These are phyloP conservation scores for Paratinospora sagittata DNA, from an alignment of 164 flowering plant genomes.

Conservation along the genomic window DNA sequence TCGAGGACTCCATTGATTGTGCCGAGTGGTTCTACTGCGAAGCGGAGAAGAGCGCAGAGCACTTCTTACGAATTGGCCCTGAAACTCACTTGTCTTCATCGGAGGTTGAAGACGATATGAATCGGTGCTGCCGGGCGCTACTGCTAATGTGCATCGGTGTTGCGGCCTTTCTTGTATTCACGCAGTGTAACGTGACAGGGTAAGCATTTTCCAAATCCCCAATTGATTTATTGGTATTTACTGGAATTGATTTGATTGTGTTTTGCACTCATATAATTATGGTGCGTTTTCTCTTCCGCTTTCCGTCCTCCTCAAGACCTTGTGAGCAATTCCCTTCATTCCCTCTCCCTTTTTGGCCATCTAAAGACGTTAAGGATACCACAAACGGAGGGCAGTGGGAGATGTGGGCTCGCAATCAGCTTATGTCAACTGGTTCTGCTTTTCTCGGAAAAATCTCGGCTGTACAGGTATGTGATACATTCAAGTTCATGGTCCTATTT, in stretches of 20 bases:
- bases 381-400: constrained; percentile 50
- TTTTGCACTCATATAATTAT: not conserved
- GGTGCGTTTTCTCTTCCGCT: not conserved
- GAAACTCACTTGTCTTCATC: too few species aligned
- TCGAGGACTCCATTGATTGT: constrained; percentile 30
- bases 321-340: constrained; percentile 29
- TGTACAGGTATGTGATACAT: constrained; percentile 48
- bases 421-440: constrained; percentile 71
- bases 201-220: constrained; percentile 19
- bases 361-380: constrained; percentile 8
- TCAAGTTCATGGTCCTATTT: not conserved
- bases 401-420: constrained; percentile 65
- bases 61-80: constrained; percentile 27
- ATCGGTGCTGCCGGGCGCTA: constrained; percentile 30
- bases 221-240: not conserved
- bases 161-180: constrained; percentile 65
- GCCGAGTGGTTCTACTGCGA: constrained; percentile 45
- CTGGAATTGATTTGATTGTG: not conserved
- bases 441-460: constrained; percentile 59
- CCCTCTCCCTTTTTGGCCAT: constrained; percentile 31
- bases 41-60: constrained; percentile 28
- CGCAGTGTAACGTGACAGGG: constrained; percentile 78
- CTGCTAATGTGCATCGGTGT: constrained; percentile 54
- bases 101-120: not conserved
- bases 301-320: constrained; percentile 65